phyloP scores from a whole-genome alignment of 805 yeast genomes.

The Teunomyces aglyptinius region DNA sequence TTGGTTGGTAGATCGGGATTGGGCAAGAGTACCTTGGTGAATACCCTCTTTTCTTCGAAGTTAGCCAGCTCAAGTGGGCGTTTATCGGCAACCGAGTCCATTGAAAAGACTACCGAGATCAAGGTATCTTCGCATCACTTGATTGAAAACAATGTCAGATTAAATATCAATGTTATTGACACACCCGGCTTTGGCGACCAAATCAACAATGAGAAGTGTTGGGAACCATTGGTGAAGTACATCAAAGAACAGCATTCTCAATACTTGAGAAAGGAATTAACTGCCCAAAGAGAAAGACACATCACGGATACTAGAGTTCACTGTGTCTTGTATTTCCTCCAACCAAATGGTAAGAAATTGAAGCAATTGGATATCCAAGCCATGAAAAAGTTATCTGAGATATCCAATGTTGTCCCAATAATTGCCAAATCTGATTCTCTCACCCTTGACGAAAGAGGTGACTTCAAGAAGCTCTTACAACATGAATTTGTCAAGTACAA shows the following conservation, averaged over 20 bases:
- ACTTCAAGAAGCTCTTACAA: conserved; percentile 74
- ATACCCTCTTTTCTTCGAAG: conserved; percentile 84
- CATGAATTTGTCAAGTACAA: conserved; percentile 70
- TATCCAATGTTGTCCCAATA: conserved; percentile 91
- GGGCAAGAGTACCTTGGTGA: conserved; percentile 90
- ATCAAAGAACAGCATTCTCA: conserved; percentile 93
- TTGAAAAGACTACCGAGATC: conserved; percentile 85
- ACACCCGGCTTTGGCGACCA: conserved; percentile 99
- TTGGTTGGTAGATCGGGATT: conserved; percentile 88
- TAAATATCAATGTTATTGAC: conserved; percentile 85
- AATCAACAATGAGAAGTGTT: conserved; percentile 89
- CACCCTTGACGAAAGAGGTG: conserved; percentile 79
- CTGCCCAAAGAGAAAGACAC: conserved; percentile 84
- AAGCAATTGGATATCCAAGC: conserved; percentile 80
- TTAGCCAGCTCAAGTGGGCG: conserved; percentile 76
- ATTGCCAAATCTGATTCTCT: conserved; percentile 92
- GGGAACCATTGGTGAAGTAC: conserved; percentile 95
- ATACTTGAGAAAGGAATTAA: conserved; percentile 87
- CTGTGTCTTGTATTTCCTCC: conserved; percentile 85
- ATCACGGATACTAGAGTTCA: conserved; percentile 90
- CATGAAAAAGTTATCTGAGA: conserved; percentile 79
- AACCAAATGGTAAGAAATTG: conserved; percentile 86
- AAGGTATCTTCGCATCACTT: conserved; percentile 66
- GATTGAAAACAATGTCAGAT: conserved; percentile 81
- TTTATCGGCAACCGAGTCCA: conserved; percentile 62